Evolutionary conservation across 1,139 yeast genomes (phyloP).

Genomic region (Nakaseomyces sp.): DNA sequence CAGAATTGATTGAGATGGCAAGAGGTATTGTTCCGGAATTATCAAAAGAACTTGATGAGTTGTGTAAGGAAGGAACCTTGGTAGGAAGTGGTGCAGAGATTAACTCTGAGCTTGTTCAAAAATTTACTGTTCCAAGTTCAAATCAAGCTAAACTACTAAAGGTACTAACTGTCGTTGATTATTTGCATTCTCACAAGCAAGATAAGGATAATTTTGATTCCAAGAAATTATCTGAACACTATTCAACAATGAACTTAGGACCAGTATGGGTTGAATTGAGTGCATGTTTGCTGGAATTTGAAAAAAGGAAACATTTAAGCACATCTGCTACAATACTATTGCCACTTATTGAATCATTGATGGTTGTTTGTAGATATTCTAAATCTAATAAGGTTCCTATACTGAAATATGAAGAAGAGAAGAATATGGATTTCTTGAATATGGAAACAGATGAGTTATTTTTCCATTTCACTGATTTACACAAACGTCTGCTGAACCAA

Average conservation of each 20-base stretch:
- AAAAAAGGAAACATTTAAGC: constrained; percentile 36
- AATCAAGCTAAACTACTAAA: constrained; percentile 82
- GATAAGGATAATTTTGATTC: constrained; percentile 25
- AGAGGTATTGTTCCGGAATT: constrained; percentile 49
- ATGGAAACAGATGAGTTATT: constrained; percentile 76
- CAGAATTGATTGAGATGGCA: constrained; percentile 62
- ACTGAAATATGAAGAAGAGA: constrained; percentile 50
- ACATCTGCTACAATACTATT: constrained; percentile 74
- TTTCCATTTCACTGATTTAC: constrained; percentile 83
- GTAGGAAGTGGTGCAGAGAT: constrained; percentile 38
- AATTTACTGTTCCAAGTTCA: constrained; percentile 73
- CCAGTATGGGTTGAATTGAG: constrained; percentile 82
- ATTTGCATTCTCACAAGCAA: constrained; percentile 42
- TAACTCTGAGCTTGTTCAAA: constrained; percentile 47
- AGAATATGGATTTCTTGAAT: constrained; percentile 58
- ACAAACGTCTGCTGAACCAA: constrained; percentile 78
- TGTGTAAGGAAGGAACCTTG: constrained; percentile 41
- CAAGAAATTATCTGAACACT: constrained; percentile 45
- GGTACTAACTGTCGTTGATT: constrained; percentile 82
- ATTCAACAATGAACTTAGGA: constrained; percentile 63
- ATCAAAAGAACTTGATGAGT: constrained; percentile 45
- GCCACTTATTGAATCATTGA: constrained; percentile 82
- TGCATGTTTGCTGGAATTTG: constrained; percentile 51
- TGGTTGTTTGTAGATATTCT: constrained; percentile 92
- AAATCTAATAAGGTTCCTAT: constrained; percentile 27